Percentiles rank a stretch among this genome's conserved stretches.
Conservation (phyloP, 345 rosid species). For the Eucalyptus lansdowneana region DNA sequence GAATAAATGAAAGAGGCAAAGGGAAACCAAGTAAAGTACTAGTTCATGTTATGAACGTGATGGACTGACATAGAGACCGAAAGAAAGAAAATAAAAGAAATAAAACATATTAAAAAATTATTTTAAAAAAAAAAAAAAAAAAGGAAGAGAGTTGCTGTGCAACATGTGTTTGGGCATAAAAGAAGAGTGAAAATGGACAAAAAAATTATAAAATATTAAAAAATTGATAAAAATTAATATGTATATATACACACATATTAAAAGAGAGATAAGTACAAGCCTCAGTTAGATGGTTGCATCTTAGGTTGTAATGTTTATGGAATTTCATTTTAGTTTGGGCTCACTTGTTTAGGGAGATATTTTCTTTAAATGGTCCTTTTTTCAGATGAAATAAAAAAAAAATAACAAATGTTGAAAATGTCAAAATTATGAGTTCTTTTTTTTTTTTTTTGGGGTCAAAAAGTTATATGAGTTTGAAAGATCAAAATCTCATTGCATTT, state of each 20-base stretch:
- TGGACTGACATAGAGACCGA: neutral
- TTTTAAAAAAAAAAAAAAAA: too few species aligned
- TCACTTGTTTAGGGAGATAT: neutral
- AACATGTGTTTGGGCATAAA: neutral
- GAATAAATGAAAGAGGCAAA: too few species aligned
- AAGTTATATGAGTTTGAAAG: neutral
- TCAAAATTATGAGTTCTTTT: too few species aligned
- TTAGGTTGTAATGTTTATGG: neutral
- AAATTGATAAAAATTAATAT: too few species aligned
- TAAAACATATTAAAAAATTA: too few species aligned
- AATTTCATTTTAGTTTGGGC: neutral
- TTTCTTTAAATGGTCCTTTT: neutral
- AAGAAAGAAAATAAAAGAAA: too few species aligned
- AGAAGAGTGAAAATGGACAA: neutral
- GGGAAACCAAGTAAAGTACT: too few species aligned
- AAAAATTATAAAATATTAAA: too few species aligned
- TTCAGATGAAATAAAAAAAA: too few species aligned
- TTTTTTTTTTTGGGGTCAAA: too few species aligned
- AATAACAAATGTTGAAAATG: neutral
- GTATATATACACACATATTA: too few species aligned
- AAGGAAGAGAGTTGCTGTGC: neutral
- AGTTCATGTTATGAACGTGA: too few species aligned
- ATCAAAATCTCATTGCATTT: neutral
- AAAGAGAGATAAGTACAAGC: neutral
- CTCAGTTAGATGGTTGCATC: neutral